phyloP scores from a whole-genome alignment of 2,329 filamentous ascomycete species.

The Tolypocladium capitatum region DNA sequence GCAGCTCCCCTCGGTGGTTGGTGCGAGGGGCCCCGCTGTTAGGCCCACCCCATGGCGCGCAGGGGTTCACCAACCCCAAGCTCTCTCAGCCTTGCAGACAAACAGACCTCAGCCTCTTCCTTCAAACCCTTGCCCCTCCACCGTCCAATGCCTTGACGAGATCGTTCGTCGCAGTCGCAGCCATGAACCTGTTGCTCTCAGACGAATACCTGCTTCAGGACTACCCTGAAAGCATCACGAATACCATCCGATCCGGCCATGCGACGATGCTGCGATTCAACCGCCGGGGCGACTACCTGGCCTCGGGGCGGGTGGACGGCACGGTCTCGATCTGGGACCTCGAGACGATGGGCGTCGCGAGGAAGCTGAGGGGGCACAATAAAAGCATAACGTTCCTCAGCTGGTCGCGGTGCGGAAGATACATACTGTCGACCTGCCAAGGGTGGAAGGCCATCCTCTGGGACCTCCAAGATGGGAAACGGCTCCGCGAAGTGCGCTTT shows the following conservation, averaged over 20 bases:
- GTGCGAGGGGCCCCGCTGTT: background rate
- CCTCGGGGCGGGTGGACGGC: conserved; percentile 86
- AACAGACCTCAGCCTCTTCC: conserved; percentile 4
- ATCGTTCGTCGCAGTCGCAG: conserved; percentile 4
- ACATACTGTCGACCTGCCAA: conserved; percentile 82
- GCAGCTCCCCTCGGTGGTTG: background rate
- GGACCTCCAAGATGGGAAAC: conserved; percentile 62
- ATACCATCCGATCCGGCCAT: conserved; percentile 64
- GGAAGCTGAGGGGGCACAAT: conserved; percentile 86
- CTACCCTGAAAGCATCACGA: conserved; percentile 81
- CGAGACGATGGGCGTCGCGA: conserved; percentile 91
- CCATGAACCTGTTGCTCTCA: conserved; percentile 47
- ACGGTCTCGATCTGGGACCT: conserved; percentile 94
- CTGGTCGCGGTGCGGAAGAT: conserved; percentile 87
- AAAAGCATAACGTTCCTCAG: conserved; percentile 88
- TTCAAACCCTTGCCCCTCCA: background rate
- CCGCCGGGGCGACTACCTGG: conserved; percentile 84
- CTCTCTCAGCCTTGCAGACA: conserved; percentile 20
- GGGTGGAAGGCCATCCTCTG: conserved; percentile 95
- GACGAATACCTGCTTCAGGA: conserved; percentile 58
- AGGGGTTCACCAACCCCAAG: background rate
- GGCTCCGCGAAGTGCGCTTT: conserved; percentile 77
- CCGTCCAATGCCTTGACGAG: conserved; percentile 3
- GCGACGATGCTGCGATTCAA: conserved; percentile 71
- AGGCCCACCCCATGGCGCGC: background rate